These are phyloP conservation scores for Flaveria floridana DNA, from an alignment of 140 eudicot genomes.

Conservation along the genomic window DNA sequence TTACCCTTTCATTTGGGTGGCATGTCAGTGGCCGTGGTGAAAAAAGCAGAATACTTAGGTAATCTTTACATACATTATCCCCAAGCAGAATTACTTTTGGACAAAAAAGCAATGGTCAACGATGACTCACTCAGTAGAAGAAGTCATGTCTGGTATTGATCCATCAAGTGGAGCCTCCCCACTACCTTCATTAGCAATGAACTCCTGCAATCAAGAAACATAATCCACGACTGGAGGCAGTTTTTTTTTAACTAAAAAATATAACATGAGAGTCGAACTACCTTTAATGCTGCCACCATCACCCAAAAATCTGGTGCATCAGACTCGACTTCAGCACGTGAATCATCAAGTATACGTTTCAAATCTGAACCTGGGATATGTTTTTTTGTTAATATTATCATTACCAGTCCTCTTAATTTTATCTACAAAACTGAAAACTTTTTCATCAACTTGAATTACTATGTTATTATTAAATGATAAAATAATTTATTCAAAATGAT, in stretches of 20 bases:
- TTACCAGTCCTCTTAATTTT: background rate
- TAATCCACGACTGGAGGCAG: background rate
- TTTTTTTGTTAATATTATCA: background rate
- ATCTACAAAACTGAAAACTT: slow-evolving; percentile 2
- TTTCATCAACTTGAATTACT: slow-evolving; percentile 1
- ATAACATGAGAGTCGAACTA: slow-evolving; percentile 24
- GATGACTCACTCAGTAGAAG: slow-evolving; percentile 83
- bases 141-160: slow-evolving; percentile 97
- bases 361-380: slow-evolving; percentile 60
- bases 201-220: slow-evolving; percentile 56
- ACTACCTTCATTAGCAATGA: slow-evolving; percentile 86
- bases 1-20: background rate
- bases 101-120: background rate
- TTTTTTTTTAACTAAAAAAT: background rate
- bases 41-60: background rate
- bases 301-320: slow-evolving; percentile 91
- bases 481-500: background rate
- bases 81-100: background rate
- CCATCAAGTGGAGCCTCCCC: slow-evolving; percentile 99
- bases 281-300: slow-evolving; percentile 96
- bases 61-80: background rate
- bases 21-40: background rate
- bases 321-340: slow-evolving; percentile 70
- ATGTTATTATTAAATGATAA: background rate
- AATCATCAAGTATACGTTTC: slow-evolving; percentile 65